Conservation (phyloP, 768 basidiomycete species). For the Lepiota venenata region DNA sequence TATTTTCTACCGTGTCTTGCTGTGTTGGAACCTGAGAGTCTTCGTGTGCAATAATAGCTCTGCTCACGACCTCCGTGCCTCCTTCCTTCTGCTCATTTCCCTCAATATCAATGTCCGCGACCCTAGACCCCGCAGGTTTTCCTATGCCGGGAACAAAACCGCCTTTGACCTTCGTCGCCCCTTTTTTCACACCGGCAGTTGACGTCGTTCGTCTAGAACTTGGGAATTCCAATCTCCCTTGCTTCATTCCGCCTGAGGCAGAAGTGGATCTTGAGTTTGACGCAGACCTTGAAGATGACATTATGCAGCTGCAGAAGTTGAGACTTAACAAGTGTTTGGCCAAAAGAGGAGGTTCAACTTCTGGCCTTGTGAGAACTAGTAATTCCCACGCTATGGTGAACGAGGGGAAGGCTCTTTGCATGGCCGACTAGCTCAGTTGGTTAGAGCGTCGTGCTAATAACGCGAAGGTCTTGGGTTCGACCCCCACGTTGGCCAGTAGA, state of each 20-base stretch:
- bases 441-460: constrained; percentile 91
- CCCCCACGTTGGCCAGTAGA: constrained; percentile 79
- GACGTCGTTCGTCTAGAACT: constrained; percentile 43
- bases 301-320: too few relatives aligned
- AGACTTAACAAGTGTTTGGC: too few relatives aligned
- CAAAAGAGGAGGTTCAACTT: too few relatives aligned
- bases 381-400: too few relatives aligned
- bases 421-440: constrained; percentile 91
- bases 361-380: too few relatives aligned
- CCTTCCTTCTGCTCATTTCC: background rate
- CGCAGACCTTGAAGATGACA: too few relatives aligned
- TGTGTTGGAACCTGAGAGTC: constrained; percentile 15
- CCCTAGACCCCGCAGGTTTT: background rate
- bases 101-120: background rate
- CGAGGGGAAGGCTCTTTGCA: too few relatives aligned
- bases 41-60: constrained; percentile 6
- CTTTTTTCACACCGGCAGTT: constrained; percentile 20
- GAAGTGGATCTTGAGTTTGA: background rate
- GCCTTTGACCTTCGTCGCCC: constrained; percentile 12
- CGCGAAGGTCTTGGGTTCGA: constrained; percentile 82
- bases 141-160: constrained; percentile 3
- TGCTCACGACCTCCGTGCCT: background rate
- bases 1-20: constrained; percentile 16
- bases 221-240: constrained; percentile 42
- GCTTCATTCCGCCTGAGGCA: constrained; percentile 27